These are phyloP conservation scores for Taphrina wiesneri DNA, from an alignment of 1,139 yeast genomes.

Conservation along the genomic window DNA sequence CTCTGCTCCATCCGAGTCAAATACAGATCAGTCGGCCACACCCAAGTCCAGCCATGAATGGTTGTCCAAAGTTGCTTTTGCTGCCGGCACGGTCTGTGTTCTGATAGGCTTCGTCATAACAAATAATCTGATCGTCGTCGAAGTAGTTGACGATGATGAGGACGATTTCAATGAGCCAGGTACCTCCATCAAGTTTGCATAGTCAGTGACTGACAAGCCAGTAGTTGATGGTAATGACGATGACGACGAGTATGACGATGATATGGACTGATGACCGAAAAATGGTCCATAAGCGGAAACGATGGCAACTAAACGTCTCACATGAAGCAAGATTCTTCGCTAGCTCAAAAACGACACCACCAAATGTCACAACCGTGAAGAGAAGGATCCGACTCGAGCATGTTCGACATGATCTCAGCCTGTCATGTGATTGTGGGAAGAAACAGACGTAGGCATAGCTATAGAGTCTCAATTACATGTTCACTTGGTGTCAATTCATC, in stretches of 20 bases:
- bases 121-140: constrained; percentile 12
- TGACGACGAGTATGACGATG: constrained; percentile 2
- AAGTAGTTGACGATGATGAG: constrained; percentile 11
- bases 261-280: background rate
- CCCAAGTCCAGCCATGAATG: constrained; percentile 1
- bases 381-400: no score
- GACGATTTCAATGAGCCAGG: background rate
- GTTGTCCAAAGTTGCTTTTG: constrained; percentile 9
- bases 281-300: no score
- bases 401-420: background rate
- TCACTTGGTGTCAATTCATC: background rate
- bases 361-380: no score
- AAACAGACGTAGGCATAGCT: no score
- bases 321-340: no score
- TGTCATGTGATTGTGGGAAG: no score
- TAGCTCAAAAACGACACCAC: no score
- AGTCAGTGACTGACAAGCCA: background rate
- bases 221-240: background rate
- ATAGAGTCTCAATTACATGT: background rate
- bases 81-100: background rate
- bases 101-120: constrained; percentile 11
- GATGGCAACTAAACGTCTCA: no score
- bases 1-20: background rate
- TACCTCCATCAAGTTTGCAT: background rate
- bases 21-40: background rate